Evolutionary conservation across 2,329 filamentous ascomycete species (phyloP), one percentile per base, ranked within the genome.

Genomic region (Zasmidium angulare): DNA sequence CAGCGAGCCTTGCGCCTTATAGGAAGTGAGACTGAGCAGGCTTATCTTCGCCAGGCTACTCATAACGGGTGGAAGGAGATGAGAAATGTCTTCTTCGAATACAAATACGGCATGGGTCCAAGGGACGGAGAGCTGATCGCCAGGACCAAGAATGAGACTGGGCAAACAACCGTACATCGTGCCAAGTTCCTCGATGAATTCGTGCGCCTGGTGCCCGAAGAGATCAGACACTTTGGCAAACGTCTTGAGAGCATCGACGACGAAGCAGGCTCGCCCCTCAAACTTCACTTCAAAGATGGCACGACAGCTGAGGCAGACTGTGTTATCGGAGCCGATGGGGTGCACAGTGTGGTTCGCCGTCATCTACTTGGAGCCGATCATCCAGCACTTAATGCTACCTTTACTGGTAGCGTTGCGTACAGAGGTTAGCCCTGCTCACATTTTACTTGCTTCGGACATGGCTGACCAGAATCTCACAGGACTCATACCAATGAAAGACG

Each of bases 361-460:
- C 69, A 83, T 11, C 46, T 65, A 20, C 58, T 61, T 24, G 58
- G 61, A 14, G 17, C 22, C 9, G 71, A 74, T 22, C 71, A 79
- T 58, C 77, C 79, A 0, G 75, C 77, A 2, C 72, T 77, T 0
- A 69, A 77, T 24, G 76, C 84, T 0, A 70, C 74, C 0, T 88
- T 84, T 67, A 81, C 80, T 0, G 76, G 81, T 24, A 84, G 86
- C 60, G 83, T 83, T 71, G 86, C 82, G 31, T 89, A 86, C 71
- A 78, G 86, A 3, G 82, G 82, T 0, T 76, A 79, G 54, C 62
- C 26, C 83, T 46, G 76, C 79, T 14, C 76, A 77, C n/a, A n/a
- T n/a, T 55, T 63, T 80, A 24, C 63, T 83, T 19, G 80, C 81
- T 0, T 63, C 69, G 1, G 72, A 73, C 0, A 69, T 77, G 63